These are phyloP conservation scores for Cercophora sp. DNA, from an alignment of 495 filamentous ascomycete species.

Conservation along the genomic window DNA sequence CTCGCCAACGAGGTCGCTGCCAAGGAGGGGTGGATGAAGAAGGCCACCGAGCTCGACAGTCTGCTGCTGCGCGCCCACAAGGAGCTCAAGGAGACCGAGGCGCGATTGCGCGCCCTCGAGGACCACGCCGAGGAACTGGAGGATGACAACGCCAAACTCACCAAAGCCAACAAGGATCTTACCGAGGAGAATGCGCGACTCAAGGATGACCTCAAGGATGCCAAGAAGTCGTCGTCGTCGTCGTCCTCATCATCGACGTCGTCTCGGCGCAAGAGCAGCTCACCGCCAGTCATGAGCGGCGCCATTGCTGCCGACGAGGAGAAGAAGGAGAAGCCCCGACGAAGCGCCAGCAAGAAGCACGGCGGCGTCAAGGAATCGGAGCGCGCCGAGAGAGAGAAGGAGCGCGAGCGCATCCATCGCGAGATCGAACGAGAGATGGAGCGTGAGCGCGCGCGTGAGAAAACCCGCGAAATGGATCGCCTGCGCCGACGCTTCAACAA, in stretches of 20 bases:
- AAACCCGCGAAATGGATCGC: slow-evolving; percentile 20
- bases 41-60: slow-evolving; percentile 38
- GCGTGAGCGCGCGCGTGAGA: slow-evolving; percentile 10
- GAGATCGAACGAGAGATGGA: slow-evolving; percentile 22
- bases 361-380: slow-evolving; percentile 3
- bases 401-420: slow-evolving; percentile 5
- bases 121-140: slow-evolving; percentile 67
- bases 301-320: slow-evolving; percentile 13
- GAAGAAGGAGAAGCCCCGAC: slow-evolving; percentile 25
- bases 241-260: slow-evolving; percentile 66
- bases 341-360: slow-evolving; percentile 24
- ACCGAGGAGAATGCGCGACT: slow-evolving; percentile 83
- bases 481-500: slow-evolving; percentile 27
- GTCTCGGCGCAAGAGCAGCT: slow-evolving; percentile 24
- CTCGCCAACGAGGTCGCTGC: slow-evolving; percentile 11
- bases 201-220: slow-evolving; percentile 73
- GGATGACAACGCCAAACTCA: slow-evolving; percentile 59
- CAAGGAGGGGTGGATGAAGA: slow-evolving; percentile 21
- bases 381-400: slow-evolving; percentile 22
- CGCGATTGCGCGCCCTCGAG: slow-evolving; percentile 72
- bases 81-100: slow-evolving; percentile 66
- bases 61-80: slow-evolving; percentile 43
- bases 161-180: slow-evolving; percentile 80
- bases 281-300: slow-evolving; percentile 20
- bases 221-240: slow-evolving; percentile 60